Evolutionary conservation across 108 stramenopile genomes (phyloP).

Genomic region (Chaetoceros tenuissimus): DNA sequence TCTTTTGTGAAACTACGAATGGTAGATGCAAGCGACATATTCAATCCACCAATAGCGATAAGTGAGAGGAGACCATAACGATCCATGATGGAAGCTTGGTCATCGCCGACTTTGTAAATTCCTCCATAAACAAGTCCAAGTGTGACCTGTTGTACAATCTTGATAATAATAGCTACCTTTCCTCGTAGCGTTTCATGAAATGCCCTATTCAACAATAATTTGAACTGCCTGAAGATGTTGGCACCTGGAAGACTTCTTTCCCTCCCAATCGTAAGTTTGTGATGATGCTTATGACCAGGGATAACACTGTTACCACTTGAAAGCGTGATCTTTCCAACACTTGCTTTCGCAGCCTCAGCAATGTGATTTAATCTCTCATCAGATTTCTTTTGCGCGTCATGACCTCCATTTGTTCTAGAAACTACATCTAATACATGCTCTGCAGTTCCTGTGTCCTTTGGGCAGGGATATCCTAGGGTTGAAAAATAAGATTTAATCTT

Average conservation of each 20-base stretch:
- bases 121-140: conserved; percentile 78
- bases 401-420: conserved; percentile 45
- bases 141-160: conserved; percentile 73
- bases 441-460: conserved; percentile 51
- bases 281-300: background rate
- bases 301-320: too few relatives aligned
- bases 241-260: conserved; percentile 29
- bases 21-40: conserved; percentile 80
- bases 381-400: conserved; percentile 27
- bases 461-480: conserved; percentile 36
- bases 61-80: conserved; percentile 76
- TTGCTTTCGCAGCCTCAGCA: conserved; percentile 1
- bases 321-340: background rate
- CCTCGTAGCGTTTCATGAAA: conserved; percentile 59
- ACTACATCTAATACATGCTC: conserved; percentile 83
- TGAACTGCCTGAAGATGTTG: conserved; percentile 61
- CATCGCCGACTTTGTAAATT: conserved; percentile 62
- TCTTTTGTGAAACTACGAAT: conserved; percentile 82
- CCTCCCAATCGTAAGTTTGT: background rate
- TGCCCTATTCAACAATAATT: conserved; percentile 46
- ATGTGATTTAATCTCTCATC: conserved; percentile 30
- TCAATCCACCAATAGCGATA: conserved; percentile 73
- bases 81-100: conserved; percentile 80
- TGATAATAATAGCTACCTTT: conserved; percentile 64
- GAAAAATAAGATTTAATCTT: conserved; percentile 54